Evolutionary conservation across 108 stramenopile species (phyloP).

Genomic region (Licmophora abbreviata): DNA sequence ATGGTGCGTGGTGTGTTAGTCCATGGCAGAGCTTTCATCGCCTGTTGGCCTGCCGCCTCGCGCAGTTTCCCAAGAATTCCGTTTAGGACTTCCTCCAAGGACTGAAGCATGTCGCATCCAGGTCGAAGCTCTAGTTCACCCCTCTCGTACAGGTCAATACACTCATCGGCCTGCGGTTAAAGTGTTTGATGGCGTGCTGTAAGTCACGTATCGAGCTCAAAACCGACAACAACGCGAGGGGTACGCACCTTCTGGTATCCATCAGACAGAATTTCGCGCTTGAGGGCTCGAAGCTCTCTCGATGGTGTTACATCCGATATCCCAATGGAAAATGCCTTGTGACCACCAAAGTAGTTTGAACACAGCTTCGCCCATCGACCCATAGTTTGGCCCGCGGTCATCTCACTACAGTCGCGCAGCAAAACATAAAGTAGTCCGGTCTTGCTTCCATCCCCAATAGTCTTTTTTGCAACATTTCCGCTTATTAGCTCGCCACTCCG

Average conservation of each 20-base stretch:
- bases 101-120: slow-evolving; percentile 93
- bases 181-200: background rate
- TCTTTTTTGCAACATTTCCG: slow-evolving; percentile 94
- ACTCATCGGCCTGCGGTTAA: slow-evolving; percentile 55
- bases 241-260: slow-evolving; percentile 54
- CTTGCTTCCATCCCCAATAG: slow-evolving; percentile 94
- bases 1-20: slow-evolving; percentile 89
- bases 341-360: slow-evolving; percentile 86
- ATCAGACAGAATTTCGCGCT: slow-evolving; percentile 70
- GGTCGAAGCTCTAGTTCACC: slow-evolving; percentile 88
- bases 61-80: slow-evolving; percentile 91
- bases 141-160: slow-evolving; percentile 78
- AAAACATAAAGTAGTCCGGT: slow-evolving; percentile 90
- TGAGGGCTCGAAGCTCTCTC: slow-evolving; percentile 52
- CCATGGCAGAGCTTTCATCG: slow-evolving; percentile 87
- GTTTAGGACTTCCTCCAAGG: slow-evolving; percentile 94
- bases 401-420: slow-evolving; percentile 71
- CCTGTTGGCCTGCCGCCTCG: slow-evolving; percentile 91
- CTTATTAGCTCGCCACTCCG: slow-evolving; percentile 87
- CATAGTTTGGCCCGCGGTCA: slow-evolving; percentile 78
- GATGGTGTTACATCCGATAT: slow-evolving; percentile 97
- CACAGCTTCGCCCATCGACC: slow-evolving; percentile 94
- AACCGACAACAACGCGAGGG: background rate
- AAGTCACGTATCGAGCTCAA: slow-evolving; percentile 8
- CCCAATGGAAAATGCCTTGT: slow-evolving; percentile 94